These are phyloP conservation scores for Camellia sinensis DNA, from an alignment of 148 eudicot species.

Conservation along the genomic window DNA sequence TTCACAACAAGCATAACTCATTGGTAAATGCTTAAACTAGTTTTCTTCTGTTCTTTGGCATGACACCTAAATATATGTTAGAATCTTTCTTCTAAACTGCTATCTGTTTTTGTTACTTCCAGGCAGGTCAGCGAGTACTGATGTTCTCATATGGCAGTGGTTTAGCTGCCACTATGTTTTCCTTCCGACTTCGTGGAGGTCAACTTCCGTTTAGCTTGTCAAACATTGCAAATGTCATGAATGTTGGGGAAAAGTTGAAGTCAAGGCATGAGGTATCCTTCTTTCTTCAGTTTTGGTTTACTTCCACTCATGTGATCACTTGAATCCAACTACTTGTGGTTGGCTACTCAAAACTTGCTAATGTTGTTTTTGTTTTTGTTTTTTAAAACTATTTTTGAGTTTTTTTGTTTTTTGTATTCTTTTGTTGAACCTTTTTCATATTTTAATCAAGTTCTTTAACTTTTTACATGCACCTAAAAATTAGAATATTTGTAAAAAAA, in stretches of 20 bases:
- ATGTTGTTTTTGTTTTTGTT: no score
- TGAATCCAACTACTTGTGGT: background rate
- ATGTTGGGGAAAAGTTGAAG: conserved; percentile 71
- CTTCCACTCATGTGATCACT: background rate
- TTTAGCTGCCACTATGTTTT: conserved; percentile 82
- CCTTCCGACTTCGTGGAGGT: conserved; percentile 63
- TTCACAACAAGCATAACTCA: conserved; percentile 73
- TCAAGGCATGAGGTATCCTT: conserved; percentile 79
- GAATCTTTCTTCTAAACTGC: background rate
- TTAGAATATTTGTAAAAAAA: no score
- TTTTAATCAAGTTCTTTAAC: no score
- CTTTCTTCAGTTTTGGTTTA: background rate
- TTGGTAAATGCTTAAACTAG: conserved; percentile 46
- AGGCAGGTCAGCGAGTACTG: conserved; percentile 78
- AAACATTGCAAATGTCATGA: conserved; percentile 72
- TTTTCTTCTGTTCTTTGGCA: conserved; percentile 3
- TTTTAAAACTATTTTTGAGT: no score
- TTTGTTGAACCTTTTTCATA: no score
- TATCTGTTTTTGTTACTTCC: conserved; percentile 3
- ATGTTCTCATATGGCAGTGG: conserved; percentile 99
- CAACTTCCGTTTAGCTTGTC: conserved; percentile 75
- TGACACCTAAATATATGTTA: background rate
- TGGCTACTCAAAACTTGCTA: no score
- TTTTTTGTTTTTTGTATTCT: no score
- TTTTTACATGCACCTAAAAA: no score